Percentiles rank a stretch among this genome's conserved stretches.
Conservation (phyloP, 345 rosid species). For the Populus deltoides region DNA sequence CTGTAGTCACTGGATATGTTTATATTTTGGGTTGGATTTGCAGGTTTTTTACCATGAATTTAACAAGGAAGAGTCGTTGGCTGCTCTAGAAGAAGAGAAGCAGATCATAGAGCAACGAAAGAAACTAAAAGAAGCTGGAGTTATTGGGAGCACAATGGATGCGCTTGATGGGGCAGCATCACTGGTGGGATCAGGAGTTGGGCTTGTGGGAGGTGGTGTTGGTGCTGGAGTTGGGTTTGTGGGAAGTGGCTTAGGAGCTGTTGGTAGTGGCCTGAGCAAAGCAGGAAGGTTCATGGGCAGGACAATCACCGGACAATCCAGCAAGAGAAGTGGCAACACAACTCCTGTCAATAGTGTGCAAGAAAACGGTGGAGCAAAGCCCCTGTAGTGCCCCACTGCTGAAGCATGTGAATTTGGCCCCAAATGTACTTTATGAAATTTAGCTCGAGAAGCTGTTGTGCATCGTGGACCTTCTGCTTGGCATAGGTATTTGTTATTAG, state of each 20-base stretch:
- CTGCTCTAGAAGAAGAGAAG: constrained; percentile 87
- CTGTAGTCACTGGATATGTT: neutral
- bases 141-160: constrained; percentile 90
- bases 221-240: constrained; percentile 75
- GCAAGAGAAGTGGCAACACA: constrained; percentile 68
- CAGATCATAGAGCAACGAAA: constrained; percentile 69
- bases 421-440: neutral
- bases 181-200: constrained; percentile 56
- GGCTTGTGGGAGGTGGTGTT: constrained; percentile 63
- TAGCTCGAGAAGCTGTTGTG: constrained; percentile 5
- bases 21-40: neutral
- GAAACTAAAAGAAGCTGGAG: constrained; percentile 85
- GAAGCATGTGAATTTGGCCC: constrained; percentile 8
- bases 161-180: constrained; percentile 70
- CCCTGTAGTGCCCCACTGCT: constrained; percentile 21
- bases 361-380: constrained; percentile 65
- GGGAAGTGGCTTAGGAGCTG: constrained; percentile 67
- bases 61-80: constrained; percentile 74
- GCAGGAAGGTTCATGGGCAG: constrained; percentile 87
- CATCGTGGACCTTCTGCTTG: neutral
- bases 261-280: constrained; percentile 76
- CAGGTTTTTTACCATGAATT: constrained; percentile 72
- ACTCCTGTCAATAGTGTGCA: constrained; percentile 66
- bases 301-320: constrained; percentile 71
- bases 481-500: constrained; percentile 1